Evolutionary conservation across 2,329 filamentous ascomycete species (phyloP).

Genomic region (Phoma sp.): DNA sequence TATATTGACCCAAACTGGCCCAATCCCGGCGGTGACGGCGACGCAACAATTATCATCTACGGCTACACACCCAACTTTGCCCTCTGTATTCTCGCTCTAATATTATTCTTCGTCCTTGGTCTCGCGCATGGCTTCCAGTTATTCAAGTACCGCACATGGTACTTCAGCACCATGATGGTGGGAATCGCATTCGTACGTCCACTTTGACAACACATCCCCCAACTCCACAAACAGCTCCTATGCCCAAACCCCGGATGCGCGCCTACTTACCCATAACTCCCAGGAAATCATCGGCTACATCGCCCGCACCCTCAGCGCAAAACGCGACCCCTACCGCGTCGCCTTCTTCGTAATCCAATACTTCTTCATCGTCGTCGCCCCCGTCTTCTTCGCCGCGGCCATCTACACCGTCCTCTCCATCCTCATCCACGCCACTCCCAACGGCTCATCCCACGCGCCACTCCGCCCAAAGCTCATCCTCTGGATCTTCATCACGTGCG

Average conservation of each 20-base stretch:
- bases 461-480: constrained; percentile 58
- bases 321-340: constrained; percentile 61
- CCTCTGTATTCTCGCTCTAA: constrained; percentile 51
- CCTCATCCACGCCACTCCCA: constrained; percentile 55
- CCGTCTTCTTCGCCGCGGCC: constrained; percentile 64
- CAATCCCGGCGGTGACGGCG: constrained; percentile 55
- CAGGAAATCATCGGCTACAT: constrained; percentile 53
- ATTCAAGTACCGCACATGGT: constrained; percentile 52
- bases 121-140: constrained; percentile 52
- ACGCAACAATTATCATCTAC: constrained; percentile 49
- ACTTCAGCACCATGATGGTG: constrained; percentile 55
- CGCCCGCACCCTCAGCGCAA: constrained; percentile 50
- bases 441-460: constrained; percentile 48
- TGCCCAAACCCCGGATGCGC: neutral
- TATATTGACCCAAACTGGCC: constrained; percentile 63
- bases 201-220: neutral
- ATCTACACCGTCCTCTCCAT: constrained; percentile 64
- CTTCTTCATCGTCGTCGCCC: constrained; percentile 68
- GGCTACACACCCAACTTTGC: constrained; percentile 53
- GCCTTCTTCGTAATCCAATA: constrained; percentile 66
- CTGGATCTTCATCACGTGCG: constrained; percentile 62
- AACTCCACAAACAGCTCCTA: neutral
- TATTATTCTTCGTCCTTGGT: constrained; percentile 51
- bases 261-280: constrained; percentile 34
- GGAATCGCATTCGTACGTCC: constrained; percentile 43